phyloP scores from a whole-genome alignment of 1,284 basidiomycete species.

The Inonotus obliquus region DNA sequence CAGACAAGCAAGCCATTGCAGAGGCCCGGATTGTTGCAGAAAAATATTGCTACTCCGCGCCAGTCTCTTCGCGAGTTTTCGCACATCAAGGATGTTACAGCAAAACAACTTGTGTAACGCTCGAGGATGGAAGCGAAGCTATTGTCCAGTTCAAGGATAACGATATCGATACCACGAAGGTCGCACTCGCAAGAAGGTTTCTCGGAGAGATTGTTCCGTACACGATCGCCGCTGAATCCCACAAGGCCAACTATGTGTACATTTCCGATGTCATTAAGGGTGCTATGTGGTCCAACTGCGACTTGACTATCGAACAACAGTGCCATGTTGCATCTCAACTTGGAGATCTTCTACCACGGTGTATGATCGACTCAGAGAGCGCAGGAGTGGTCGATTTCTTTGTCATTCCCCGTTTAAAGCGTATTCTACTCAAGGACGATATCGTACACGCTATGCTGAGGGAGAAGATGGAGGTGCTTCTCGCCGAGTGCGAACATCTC shows the following conservation, averaged over 20 bases:
- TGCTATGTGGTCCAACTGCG: no score
- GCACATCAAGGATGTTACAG: not conserved
- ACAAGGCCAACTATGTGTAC: not conserved
- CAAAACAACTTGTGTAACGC: not conserved
- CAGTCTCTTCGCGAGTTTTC: not conserved
- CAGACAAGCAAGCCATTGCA: not conserved
- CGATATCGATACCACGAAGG: not conserved
- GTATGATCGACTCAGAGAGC: not conserved
- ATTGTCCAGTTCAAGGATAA: conserved; percentile 1
- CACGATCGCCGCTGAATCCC: not conserved
- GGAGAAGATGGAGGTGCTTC: not conserved
- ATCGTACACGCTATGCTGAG: not conserved
- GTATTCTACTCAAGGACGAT: not conserved
- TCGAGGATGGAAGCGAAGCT: not conserved
- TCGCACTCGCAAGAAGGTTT: not conserved
- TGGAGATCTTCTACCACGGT: not conserved
- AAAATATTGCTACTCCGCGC: not conserved
- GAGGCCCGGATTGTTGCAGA: not conserved
- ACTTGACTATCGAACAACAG: no score
- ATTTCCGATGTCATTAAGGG: no score
- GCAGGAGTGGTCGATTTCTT: not conserved
- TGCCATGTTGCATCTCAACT: not conserved
- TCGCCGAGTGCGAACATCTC: not conserved
- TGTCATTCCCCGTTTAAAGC: not conserved
- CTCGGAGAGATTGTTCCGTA: not conserved